Evolutionary conservation across 2,329 filamentous ascomycete species (phyloP).

Genomic region (Penicillium thymicola): DNA sequence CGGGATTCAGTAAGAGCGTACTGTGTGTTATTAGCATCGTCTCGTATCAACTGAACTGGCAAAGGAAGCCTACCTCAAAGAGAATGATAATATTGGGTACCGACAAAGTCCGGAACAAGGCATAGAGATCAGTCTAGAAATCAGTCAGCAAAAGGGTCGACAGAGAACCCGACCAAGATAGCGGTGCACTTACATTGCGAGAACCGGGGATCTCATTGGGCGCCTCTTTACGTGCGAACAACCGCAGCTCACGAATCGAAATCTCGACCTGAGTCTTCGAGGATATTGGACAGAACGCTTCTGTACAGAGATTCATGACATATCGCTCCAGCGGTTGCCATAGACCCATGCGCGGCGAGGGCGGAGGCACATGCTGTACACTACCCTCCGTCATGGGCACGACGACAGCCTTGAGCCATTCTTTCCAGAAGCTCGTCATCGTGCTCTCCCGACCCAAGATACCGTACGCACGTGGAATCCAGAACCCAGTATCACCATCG

Average conservation of each 20-base stretch:
- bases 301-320: conserved; percentile 93
- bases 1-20: conserved; percentile 89
- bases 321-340: conserved; percentile 98
- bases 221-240: conserved; percentile 92
- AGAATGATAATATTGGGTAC: conserved; percentile 89
- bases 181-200: conserved; percentile 54
- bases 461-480: conserved; percentile 91
- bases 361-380: conserved; percentile 77
- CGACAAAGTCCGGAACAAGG: conserved; percentile 83
- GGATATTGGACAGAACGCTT: conserved; percentile 85
- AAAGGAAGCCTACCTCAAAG: conserved; percentile 59
- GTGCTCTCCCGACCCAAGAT: conserved; percentile 80
- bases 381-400: conserved; percentile 92
- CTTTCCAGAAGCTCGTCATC: conserved; percentile 93
- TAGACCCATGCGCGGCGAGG: conserved; percentile 83
- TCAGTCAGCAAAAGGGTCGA: conserved; percentile 10
- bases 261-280: conserved; percentile 96
- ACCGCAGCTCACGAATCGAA: conserved; percentile 78
- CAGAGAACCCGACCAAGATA: not conserved
- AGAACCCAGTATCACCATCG: conserved; percentile 90
- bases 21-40: conserved; percentile 23
- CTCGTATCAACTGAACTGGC: not conserved
- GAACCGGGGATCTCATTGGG: conserved; percentile 89
- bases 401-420: conserved; percentile 91
- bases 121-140: conserved; percentile 73